Conservation (phyloP, 163 green algal genomes). For the Scenedesmus sp. region DNA sequence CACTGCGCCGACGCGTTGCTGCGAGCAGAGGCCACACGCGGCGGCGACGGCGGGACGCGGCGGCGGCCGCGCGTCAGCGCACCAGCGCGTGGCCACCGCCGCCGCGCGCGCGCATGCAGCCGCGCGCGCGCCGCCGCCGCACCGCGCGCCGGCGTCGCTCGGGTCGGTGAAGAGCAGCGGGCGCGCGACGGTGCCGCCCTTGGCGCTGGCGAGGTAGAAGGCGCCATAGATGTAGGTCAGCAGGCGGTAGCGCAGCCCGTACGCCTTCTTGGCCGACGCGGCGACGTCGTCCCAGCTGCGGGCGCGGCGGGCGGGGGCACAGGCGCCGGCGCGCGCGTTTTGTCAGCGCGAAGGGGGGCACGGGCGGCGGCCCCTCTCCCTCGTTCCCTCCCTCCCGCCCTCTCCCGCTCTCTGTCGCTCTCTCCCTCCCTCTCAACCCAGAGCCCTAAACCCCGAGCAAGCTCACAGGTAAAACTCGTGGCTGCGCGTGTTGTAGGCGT, state of each 20-base stretch:
- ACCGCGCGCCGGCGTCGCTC: slow-evolving; percentile 16
- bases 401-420: too few relatives aligned
- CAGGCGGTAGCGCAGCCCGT: slow-evolving; percentile 54
- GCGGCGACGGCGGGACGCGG: neutral
- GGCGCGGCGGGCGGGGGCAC: neutral
- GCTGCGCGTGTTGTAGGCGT: neutral
- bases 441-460: too few relatives aligned
- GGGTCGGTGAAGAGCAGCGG: slow-evolving; percentile 43
- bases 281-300: slow-evolving; percentile 46
- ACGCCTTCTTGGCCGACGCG: slow-evolving; percentile 48
- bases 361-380: too few relatives aligned
- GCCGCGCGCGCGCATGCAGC: too few relatives aligned
- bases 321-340: too few relatives aligned
- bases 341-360: too few relatives aligned
- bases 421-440: too few relatives aligned
- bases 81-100: too few relatives aligned
- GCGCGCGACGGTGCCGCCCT: slow-evolving; percentile 15
- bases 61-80: too few relatives aligned
- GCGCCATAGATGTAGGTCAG: slow-evolving; percentile 40
- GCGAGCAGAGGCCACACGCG: neutral
- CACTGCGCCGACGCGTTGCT: slow-evolving; percentile 38
- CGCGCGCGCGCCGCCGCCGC: neutral
- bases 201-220: neutral
- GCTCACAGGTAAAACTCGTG: slow-evolving; percentile 36
- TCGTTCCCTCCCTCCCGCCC: too few relatives aligned